Percentiles rank a stretch among this genome's conserved stretches.
Evolutionary conservation across 192 early-diverging fungal species (phyloP).

Genomic region (Gonapodya prolifera): DNA sequence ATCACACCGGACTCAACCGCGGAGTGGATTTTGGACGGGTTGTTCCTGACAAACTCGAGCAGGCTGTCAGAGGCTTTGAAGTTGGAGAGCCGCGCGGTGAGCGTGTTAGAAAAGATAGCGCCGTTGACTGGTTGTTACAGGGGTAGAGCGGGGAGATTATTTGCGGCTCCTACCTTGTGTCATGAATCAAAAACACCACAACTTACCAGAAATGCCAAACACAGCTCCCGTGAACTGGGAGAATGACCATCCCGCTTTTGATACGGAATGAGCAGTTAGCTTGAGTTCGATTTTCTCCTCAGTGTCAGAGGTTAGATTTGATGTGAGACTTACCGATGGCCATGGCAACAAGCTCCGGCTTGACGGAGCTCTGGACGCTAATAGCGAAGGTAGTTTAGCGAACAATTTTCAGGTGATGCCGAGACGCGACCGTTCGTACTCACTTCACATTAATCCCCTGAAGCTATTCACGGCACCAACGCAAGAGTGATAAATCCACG

Average conservation of each 20-base stretch:
- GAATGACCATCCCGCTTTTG: not conserved
- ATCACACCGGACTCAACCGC: not conserved
- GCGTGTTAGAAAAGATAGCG: not conserved
- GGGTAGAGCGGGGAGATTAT: too few relatives aligned
- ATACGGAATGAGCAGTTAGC: too few relatives aligned
- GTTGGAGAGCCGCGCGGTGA: not conserved
- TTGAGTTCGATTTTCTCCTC: too few relatives aligned
- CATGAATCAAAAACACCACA: too few relatives aligned
- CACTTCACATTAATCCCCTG: not conserved
- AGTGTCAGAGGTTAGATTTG: too few relatives aligned
- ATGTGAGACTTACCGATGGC: not conserved
- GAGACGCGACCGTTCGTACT: not conserved
- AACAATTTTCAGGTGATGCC: not conserved
- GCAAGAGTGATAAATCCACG: too few relatives aligned
- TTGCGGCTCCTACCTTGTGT: too few relatives aligned
- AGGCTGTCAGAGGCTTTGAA: not conserved
- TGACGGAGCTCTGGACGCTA: not conserved
- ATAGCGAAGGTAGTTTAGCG: not conserved
- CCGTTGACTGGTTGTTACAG: not conserved
- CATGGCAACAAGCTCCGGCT: not conserved
- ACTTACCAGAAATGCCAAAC: not conserved
- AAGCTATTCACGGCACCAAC: too few relatives aligned
- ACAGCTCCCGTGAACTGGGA: not conserved
- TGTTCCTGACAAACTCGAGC: not conserved
- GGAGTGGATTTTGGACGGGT: not conserved